A percentile compares a stretch with the other conserved stretches of the same genome.
Conservation (phyloP, 2,329 filamentous ascomycete species). For the Allantophomopsis lycopodina region DNA sequence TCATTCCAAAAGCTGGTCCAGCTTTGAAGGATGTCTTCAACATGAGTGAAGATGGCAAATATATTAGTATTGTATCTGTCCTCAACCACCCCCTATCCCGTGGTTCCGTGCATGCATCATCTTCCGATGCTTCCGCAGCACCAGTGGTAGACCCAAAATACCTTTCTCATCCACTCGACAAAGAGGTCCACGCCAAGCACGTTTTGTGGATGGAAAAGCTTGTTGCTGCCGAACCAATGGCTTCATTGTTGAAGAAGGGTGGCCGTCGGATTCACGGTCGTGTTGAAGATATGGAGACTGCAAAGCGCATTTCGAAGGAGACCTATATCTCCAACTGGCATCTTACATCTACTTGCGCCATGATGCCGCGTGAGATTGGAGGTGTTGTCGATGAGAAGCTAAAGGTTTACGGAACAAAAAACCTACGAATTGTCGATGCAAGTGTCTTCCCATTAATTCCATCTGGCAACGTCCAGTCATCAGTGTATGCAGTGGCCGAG, state of each 20-base stretch:
- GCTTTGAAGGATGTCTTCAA: constrained; percentile 4
- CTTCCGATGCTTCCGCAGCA: constrained; percentile 17
- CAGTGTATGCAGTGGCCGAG: constrained; percentile 45
- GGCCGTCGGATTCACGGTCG: too few species aligned
- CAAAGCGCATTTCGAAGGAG: too few species aligned
- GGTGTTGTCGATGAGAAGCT: constrained; percentile 35
- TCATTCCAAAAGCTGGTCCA: constrained; percentile 4
- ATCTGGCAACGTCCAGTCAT: constrained; percentile 41
- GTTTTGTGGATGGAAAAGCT: constrained; percentile 1
- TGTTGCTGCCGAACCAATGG: too few species aligned
- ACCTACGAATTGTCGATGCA: constrained; percentile 37
- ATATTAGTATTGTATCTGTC: constrained; percentile 17
- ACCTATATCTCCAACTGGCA: too few species aligned
- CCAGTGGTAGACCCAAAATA: constrained; percentile 26
- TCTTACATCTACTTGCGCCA: too few species aligned
- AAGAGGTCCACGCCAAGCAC: constrained; percentile 23
- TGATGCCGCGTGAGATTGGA: constrained; percentile 9
- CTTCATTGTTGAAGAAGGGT: too few species aligned
- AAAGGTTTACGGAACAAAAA: constrained; percentile 35
- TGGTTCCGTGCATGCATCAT: constrained; percentile 24
- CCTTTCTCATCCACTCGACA: constrained; percentile 25
- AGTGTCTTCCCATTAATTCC: constrained; percentile 38
- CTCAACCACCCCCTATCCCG: constrained; percentile 24
- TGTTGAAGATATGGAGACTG: too few species aligned
- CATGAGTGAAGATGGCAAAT: constrained; percentile 5